A percentile compares a stretch with the other conserved stretches of the same genome.
phyloP scores from a whole-genome alignment of 495 filamentous ascomycete species.

The Cairneyella variabilis region DNA sequence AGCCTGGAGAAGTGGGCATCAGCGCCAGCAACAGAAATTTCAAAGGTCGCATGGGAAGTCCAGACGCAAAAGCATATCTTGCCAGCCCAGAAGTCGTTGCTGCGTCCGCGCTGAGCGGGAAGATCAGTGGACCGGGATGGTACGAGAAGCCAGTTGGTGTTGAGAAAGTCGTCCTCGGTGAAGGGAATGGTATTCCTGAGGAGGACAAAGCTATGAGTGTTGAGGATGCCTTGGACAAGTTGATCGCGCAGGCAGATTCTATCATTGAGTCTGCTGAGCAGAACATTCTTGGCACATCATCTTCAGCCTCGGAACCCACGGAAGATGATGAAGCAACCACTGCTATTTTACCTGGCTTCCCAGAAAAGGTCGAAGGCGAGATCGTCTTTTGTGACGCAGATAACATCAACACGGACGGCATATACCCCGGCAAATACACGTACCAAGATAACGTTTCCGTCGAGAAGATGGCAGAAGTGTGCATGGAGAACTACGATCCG shows the following conservation, averaged over 20 bases:
- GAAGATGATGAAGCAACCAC: conserved; percentile 39
- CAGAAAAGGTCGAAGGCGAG: conserved; percentile 58
- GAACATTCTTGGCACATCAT: conserved; percentile 28
- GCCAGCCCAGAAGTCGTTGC: conserved; percentile 90
- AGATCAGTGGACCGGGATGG: conserved; percentile 75
- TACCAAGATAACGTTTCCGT: conserved; percentile 80
- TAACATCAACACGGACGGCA: conserved; percentile 75
- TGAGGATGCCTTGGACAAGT: conserved; percentile 64
- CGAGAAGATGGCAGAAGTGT: conserved; percentile 80
- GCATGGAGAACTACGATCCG: conserved; percentile 90
- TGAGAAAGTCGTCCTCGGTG: conserved; percentile 62
- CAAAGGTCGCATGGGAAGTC: conserved; percentile 86
- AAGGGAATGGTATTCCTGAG: conserved; percentile 61
- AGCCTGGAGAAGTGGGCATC: conserved; percentile 87
- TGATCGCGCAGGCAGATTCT: conserved; percentile 62
- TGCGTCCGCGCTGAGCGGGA: conserved; percentile 75
- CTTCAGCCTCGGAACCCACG: conserved; percentile 10
- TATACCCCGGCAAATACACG: conserved; percentile 88
- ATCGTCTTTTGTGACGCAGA: conserved; percentile 69
- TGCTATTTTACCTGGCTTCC: conserved; percentile 68
- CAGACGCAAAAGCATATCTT: conserved; percentile 82
- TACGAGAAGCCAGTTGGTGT: conserved; percentile 68
- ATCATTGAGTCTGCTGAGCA: conserved; percentile 52
- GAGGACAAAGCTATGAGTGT: conserved; percentile 59
- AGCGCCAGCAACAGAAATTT: conserved; percentile 88